Percentiles rank a stretch among this genome's conserved stretches.
These are phyloP conservation scores for Alternaria sp. DNA, from an alignment of 2,329 filamentous ascomycete genomes.

Conservation along the genomic window DNA sequence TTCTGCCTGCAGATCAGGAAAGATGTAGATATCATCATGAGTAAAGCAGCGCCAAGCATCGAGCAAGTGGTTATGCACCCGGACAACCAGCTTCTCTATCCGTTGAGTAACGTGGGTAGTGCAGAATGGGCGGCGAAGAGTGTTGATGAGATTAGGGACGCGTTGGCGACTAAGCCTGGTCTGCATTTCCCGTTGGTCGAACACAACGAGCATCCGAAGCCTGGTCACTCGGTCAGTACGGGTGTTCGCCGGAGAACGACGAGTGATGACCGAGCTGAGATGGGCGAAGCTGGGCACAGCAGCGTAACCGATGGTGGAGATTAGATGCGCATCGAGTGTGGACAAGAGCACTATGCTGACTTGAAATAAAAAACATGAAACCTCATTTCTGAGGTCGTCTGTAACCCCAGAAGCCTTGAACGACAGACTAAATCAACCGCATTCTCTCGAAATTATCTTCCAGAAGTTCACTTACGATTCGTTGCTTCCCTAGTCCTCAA, in stretches of 20 bases:
- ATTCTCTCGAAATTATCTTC: background rate
- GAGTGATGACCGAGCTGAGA: background rate
- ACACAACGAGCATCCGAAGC: conserved; percentile 23
- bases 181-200: conserved; percentile 24
- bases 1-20: conserved; percentile 78
- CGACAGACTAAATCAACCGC: background rate
- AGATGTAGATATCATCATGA: conserved; percentile 77
- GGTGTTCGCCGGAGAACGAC: background rate
- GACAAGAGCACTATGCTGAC: background rate
- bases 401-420: background rate
- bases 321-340: background rate
- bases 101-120: conserved; percentile 55
- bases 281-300: background rate
- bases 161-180: conserved; percentile 48
- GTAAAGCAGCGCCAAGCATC: conserved; percentile 11
- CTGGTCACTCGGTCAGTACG: conserved; percentile 3
- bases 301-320: background rate
- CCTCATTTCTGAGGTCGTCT: background rate
- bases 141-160: conserved; percentile 53
- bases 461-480: background rate
- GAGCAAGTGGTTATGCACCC: conserved; percentile 60
- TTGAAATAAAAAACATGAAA: background rate
- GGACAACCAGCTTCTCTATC: conserved; percentile 65
- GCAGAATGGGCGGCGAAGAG: conserved; percentile 47
- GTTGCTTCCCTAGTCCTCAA: background rate